A percentile compares a stretch with the other conserved stretches of the same genome.
Evolutionary conservation across 2,329 filamentous ascomycete genomes (phyloP).

Genomic region (Aspergillus fumigatus): DNA sequence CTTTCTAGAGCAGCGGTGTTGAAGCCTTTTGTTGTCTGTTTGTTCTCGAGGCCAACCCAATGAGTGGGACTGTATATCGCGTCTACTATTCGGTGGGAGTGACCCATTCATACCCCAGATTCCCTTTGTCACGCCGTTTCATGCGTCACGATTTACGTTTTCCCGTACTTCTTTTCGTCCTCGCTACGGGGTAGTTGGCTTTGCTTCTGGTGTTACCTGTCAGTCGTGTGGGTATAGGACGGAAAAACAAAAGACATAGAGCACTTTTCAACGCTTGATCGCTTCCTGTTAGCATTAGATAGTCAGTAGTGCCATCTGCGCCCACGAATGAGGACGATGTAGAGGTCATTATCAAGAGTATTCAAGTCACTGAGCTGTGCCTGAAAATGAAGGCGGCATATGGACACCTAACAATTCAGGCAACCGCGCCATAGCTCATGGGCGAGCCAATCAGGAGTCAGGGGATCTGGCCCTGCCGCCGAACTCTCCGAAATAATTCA

Average conservation of each 20-base stretch:
- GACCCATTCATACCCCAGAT: conserved; percentile 2
- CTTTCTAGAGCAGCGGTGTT: background rate
- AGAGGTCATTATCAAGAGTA: background rate
- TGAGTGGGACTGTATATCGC: background rate
- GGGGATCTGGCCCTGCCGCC: background rate
- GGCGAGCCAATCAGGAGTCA: background rate
- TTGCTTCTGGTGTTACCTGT: background rate
- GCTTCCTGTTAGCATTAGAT: background rate
- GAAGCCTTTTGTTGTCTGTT: conserved; percentile 4
- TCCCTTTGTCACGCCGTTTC: conserved; percentile 3
- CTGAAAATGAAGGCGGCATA: background rate
- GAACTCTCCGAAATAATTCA: background rate
- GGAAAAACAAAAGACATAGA: background rate
- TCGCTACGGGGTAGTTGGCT: background rate
- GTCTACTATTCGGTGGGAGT: background rate
- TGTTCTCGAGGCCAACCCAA: background rate
- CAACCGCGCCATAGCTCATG: background rate
- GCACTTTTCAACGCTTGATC: background rate
- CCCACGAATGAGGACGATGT: background rate
- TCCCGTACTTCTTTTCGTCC: background rate
- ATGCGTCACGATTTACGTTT: conserved; percentile 13
- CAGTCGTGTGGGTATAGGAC: background rate
- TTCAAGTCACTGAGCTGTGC: background rate
- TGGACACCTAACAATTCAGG: background rate
- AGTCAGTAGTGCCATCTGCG: background rate